Conservation (phyloP, 805 yeast genomes). For the Ogataea dorogensis region DNA sequence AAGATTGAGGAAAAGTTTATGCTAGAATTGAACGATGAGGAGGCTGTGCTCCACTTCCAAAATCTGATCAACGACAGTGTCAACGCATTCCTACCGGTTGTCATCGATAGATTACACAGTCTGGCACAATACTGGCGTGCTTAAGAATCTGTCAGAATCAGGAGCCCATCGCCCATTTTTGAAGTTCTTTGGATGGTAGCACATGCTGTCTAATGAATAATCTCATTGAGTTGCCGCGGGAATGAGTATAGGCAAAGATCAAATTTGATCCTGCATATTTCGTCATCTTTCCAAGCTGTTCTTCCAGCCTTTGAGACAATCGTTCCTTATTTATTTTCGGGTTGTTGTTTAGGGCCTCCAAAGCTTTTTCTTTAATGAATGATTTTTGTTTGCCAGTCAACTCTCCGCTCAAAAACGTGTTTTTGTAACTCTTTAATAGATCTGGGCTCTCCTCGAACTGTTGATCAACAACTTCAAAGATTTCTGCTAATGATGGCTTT, state of each 20-base stretch:
- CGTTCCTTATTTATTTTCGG: slow-evolving; percentile 22
- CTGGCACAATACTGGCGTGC: slow-evolving; percentile 98
- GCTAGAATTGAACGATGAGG: slow-evolving; percentile 91
- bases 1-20: slow-evolving; percentile 94
- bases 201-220: slow-evolving; percentile 27
- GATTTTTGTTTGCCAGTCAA: slow-evolving; percentile 26
- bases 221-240: slow-evolving; percentile 28
- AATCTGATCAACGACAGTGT: slow-evolving; percentile 92
- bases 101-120: slow-evolving; percentile 91
- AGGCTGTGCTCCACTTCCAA: slow-evolving; percentile 93
- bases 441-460: slow-evolving; percentile 14
- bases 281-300: slow-evolving; percentile 18
- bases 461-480: slow-evolving; percentile 18
- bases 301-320: slow-evolving; percentile 18
- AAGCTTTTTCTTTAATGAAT: slow-evolving; percentile 18
- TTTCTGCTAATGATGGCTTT: slow-evolving; percentile 18
- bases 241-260: slow-evolving; percentile 33
- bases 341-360: slow-evolving; percentile 20
- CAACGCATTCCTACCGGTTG: slow-evolving; percentile 89
- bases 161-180: slow-evolving; percentile 14
- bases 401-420: slow-evolving; percentile 12
- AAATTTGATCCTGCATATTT: slow-evolving; percentile 30
- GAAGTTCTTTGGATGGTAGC: slow-evolving; percentile 23
- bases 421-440: slow-evolving; percentile 6
- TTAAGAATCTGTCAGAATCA: slow-evolving; percentile 27